Evolutionary conservation across 1,284 basidiomycete species (phyloP), one percentile per base, ranked within the genome.

Genomic region (Ceratobasidium sp.): DNA sequence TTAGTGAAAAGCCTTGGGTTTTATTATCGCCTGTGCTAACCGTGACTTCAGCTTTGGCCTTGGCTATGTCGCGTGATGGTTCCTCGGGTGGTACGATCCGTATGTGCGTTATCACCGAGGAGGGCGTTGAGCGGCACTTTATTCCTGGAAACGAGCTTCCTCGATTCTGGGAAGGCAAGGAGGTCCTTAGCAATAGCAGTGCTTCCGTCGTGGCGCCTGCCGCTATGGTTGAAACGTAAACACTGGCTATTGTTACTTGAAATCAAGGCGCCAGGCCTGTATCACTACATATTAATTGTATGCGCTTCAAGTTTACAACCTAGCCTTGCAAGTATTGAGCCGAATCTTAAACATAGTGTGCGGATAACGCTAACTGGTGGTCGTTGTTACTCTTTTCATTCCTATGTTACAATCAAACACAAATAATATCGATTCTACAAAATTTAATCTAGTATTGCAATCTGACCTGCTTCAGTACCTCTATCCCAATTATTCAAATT

Each of bases 1-100:
- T 97, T 79, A 75, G 94, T 88, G 46, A 48, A 21, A 21, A n/a
- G 18, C 32, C 18, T 45, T 30, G 41, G 55, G 61, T 32, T 45
- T 62, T 62, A 14, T 41, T 39, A 65, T 23, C 46, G 61, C 74
- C n/a, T 21, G 6, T 59, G 59, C 72, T 64, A 28, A 73, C 50
- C 16, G 60, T 28, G 60, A 39, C 60, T 16, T 4, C 77, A 97
- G 97, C 97, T 2, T 88, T 99, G 65, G 84, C 95, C 8, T 86
- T 99, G 60, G 97, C 97, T 1, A 99, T 99, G 97, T 88, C 94
- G 57, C 89, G 97, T 81, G 97, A 99, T 81, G 97, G 97, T 16
- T 97, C 95, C 0, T 98, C 96, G 41, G 97, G 97, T 74, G 97
- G 97, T 80, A 94, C 94, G 59, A 97, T 99, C 77, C 91, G 97